Evolutionary conservation across 1,284 basidiomycete genomes (phyloP).

Genomic region (Athelia psychrophila): DNA sequence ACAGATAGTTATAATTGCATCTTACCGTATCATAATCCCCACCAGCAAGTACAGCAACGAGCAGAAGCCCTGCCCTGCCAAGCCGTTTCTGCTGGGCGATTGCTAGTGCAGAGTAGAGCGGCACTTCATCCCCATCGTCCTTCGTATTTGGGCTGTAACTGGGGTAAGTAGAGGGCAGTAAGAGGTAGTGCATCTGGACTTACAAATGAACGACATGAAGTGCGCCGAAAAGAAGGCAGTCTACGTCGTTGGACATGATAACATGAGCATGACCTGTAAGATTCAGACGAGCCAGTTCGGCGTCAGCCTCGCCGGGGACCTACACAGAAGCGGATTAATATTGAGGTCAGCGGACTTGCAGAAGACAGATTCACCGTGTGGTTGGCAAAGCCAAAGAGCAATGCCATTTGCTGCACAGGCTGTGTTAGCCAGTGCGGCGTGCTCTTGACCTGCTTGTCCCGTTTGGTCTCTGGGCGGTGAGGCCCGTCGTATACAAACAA

Average conservation of each 20-base stretch:
- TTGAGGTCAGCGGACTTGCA: neutral
- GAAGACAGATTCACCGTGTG: constrained; percentile 52
- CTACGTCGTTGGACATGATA: constrained; percentile 91
- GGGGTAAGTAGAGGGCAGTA: constrained; percentile 8
- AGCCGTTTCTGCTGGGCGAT: constrained; percentile 53
- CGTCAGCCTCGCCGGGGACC: constrained; percentile 96
- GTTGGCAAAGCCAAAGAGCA: constrained; percentile 89
- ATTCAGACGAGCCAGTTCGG: constrained; percentile 90
- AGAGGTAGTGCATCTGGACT: constrained; percentile 28
- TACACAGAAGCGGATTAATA: constrained; percentile 23
- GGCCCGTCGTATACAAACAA: constrained; percentile 96
- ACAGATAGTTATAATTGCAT: neutral
- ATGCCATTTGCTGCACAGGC: constrained; percentile 79
- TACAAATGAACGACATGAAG: constrained; percentile 77
- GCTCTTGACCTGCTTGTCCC: constrained; percentile 68
- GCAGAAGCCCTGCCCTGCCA: constrained; percentile 73
- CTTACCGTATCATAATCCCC: constrained; percentile 81
- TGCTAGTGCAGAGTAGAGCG: constrained; percentile 26
- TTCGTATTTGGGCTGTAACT: constrained; percentile 64
- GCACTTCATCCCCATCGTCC: constrained; percentile 61
- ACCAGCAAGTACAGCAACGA: constrained; percentile 84
- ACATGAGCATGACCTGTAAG: constrained; percentile 82
- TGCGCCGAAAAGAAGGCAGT: constrained; percentile 90
- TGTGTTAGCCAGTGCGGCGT: constrained; percentile 61
- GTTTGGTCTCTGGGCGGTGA: constrained; percentile 78